Percentiles rank a stretch among this genome's conserved stretches.
Evolutionary conservation across 1,284 basidiomycete species (phyloP).

Genomic region (Marasmius tenuissimus): DNA sequence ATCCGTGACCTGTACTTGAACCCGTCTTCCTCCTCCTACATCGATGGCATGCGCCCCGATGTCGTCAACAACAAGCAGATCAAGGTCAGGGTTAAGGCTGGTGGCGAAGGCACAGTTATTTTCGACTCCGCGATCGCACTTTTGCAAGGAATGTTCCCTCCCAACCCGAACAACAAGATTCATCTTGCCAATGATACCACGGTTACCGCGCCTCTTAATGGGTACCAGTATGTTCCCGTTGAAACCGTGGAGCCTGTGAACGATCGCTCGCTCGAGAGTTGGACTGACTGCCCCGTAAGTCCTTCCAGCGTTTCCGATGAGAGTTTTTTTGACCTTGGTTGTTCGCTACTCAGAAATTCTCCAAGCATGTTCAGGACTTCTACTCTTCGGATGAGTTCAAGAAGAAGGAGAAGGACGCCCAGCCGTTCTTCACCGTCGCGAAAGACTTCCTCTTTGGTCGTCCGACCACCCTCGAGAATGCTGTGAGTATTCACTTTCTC

Average conservation of each 20-base stretch:
- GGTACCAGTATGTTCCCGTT: constrained; percentile 84
- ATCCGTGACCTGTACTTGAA: constrained; percentile 73
- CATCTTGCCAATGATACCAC: constrained; percentile 76
- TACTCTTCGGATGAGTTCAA: constrained; percentile 67
- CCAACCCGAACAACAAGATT: constrained; percentile 66
- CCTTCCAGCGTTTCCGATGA: not conserved
- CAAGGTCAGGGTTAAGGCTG: constrained; percentile 77
- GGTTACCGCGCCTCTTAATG: constrained; percentile 74
- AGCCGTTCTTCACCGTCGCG: constrained; percentile 65
- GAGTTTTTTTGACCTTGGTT: not conserved
- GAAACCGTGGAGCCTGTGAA: constrained; percentile 83
- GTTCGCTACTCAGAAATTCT: constrained; percentile 48
- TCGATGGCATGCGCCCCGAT: constrained; percentile 65
- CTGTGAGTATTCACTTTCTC: constrained; percentile 41
- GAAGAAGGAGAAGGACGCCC: constrained; percentile 50
- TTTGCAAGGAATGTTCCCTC: constrained; percentile 80
- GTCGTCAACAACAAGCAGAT: constrained; percentile 72
- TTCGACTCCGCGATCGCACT: constrained; percentile 80
- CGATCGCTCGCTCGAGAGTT: constrained; percentile 82
- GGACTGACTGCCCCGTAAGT: constrained; percentile 78
- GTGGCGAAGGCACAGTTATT: constrained; percentile 81
- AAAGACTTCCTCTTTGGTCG: constrained; percentile 71
- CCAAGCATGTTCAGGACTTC: constrained; percentile 59
- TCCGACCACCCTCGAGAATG: constrained; percentile 66
- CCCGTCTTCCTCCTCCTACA: constrained; percentile 60